A percentile compares a stretch with the other conserved stretches of the same genome.
Conservation (phyloP, 129 eudicot species). For the Helianthus tuberosus region DNA sequence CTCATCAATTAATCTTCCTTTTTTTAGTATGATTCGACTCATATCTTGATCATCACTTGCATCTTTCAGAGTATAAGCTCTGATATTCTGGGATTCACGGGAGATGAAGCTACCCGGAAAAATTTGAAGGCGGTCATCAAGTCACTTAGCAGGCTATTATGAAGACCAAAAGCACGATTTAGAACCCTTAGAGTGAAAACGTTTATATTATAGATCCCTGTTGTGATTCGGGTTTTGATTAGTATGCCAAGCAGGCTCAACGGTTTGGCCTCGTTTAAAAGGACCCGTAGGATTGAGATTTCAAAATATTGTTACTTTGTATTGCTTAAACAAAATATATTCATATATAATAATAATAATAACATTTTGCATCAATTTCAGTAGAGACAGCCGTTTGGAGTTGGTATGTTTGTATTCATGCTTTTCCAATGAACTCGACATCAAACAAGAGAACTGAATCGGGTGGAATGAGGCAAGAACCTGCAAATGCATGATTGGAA, state of each 20-base stretch:
- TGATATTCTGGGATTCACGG: conserved; percentile 81
- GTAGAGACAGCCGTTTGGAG: neutral
- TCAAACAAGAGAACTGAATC: conserved; percentile 87
- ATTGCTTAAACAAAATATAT: conserved; percentile 28
- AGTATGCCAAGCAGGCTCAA: conserved; percentile 20
- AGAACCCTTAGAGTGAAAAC: conserved; percentile 17
- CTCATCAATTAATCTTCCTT: neutral
- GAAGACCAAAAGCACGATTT: conserved; percentile 23
- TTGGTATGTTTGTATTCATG: conserved; percentile 15
- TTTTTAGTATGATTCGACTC: neutral
- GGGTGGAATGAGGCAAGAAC: conserved; percentile 94
- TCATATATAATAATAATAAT: too few relatives aligned
- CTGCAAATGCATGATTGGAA: conserved; percentile 37
- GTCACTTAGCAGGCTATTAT: conserved; percentile 77
- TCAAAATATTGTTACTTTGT: conserved; percentile 16
- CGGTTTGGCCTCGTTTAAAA: neutral
- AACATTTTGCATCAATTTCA: neutral
- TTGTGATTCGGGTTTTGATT: conserved; percentile 34
- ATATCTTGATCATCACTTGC: neutral
- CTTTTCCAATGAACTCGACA: conserved; percentile 94
- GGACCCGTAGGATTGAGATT: conserved; percentile 18
- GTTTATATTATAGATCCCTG: conserved; percentile 17
- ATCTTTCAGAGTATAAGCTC: conserved; percentile 77
- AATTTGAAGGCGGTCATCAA: conserved; percentile 75
- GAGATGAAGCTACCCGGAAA: conserved; percentile 88